These are phyloP conservation scores for Solanum tarijense DNA, from an alignment of 257 asterid species.

Conservation along the genomic window DNA sequence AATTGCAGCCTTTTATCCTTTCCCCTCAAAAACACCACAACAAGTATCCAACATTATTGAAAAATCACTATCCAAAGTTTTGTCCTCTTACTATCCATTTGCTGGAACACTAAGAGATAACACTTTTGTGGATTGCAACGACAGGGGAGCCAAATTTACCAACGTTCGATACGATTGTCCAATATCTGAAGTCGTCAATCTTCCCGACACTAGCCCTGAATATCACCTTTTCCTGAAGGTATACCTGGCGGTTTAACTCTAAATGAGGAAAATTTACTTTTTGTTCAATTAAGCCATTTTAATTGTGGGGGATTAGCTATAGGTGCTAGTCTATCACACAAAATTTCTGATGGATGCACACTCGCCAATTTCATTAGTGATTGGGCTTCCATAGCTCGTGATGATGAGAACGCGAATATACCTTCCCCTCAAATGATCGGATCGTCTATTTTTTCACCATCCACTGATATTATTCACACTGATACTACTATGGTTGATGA, in stretches of 20 bases:
- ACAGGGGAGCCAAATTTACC: neutral
- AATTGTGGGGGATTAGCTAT: constrained; percentile 4
- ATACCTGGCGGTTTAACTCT: neutral
- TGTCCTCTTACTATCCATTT: constrained; percentile 6
- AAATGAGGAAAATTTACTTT: neutral
- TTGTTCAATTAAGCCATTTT: constrained; percentile 5
- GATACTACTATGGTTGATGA: neutral
- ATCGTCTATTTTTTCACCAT: neutral
- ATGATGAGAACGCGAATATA: neutral
- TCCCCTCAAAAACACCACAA: neutral
- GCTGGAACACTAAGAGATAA: constrained; percentile 1
- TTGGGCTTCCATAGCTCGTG: neutral
- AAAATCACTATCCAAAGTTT: neutral
- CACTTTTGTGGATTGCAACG: neutral
- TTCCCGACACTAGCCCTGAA: neutral
- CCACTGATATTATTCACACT: neutral
- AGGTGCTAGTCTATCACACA: neutral
- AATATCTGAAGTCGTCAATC: neutral
- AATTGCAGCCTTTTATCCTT: neutral
- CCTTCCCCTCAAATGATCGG: neutral
- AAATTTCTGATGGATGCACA: neutral
- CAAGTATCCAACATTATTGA: neutral
- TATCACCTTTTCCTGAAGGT: neutral
- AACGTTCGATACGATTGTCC: neutral
- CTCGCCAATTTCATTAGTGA: neutral